A percentile compares a stretch with the other conserved stretches of the same genome.
phyloP scores from a whole-genome alignment of 768 basidiomycete genomes.

The Boletus subcaerulescens region DNA sequence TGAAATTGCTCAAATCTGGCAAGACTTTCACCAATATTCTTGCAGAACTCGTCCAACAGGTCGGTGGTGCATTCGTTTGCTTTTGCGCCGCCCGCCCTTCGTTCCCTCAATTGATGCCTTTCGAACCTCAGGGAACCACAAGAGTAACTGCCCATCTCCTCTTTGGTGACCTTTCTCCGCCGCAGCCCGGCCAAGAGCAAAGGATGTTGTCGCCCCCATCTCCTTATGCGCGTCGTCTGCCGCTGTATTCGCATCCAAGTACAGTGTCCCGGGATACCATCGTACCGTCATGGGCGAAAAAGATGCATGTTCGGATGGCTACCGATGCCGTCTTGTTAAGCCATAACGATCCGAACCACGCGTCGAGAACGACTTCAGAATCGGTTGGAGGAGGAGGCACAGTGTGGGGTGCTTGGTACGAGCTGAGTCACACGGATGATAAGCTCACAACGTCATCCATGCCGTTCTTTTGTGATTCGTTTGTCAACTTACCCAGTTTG shows the following conservation, averaged over 20 bases:
- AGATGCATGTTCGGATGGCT: conserved; percentile 34
- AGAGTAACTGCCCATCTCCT: conserved; percentile 54
- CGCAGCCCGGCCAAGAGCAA: conserved; percentile 13
- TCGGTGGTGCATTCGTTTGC: conserved; percentile 22
- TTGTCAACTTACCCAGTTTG: conserved; percentile 43
- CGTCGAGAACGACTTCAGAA: conserved; percentile 35
- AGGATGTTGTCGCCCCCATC: conserved; percentile 47
- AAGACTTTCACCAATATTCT: conserved; percentile 54
- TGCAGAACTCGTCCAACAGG: conserved; percentile 59
- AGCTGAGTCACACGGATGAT: conserved; percentile 46
- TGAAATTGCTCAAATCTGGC: conserved; percentile 48
- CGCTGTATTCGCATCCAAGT: conserved; percentile 54
- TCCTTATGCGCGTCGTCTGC: conserved; percentile 56
- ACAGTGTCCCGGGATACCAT: conserved; percentile 26
- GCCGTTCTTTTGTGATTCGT: conserved; percentile 57
- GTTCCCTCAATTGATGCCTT: not conserved
- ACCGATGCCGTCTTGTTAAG: conserved; percentile 40
- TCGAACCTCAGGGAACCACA: conserved; percentile 32
- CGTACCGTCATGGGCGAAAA: conserved; percentile 35
- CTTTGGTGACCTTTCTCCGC: conserved; percentile 46
- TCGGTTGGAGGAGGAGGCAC: conserved; percentile 52
- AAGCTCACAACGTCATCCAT: conserved; percentile 46
- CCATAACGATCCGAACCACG: conserved; percentile 38
- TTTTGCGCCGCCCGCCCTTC: not conserved
- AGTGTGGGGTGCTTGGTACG: conserved; percentile 56